Evolutionary conservation across 2,329 filamentous ascomycete genomes (phyloP), one percentile per base, ranked within the genome.

Genomic region (Helotiales sp.): DNA sequence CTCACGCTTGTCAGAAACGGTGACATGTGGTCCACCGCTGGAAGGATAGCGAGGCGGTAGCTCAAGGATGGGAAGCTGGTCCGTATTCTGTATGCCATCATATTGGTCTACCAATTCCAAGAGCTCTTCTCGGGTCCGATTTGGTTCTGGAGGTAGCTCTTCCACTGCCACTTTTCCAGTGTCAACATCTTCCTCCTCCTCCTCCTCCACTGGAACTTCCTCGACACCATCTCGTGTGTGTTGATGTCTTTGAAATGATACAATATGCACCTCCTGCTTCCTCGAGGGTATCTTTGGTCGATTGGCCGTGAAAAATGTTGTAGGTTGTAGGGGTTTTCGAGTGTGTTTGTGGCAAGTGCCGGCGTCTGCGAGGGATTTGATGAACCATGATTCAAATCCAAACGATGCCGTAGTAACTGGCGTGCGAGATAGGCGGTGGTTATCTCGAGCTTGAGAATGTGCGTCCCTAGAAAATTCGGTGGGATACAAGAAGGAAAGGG

Each of bases 21-120:
- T 78, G 6, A 88, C 70, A 7, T 80, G 78, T 0, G 84, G 84
- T 0, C 81, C 83, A 63, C 85, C 81, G 1, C 84, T 76, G 7
- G 79, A 79, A 8, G 86, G 86, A 72, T 87, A 88, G 15, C 84
- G 82, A 8, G 67, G 71, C 0, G 86, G 86, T 66, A 88, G 85
- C 26, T 80, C 80, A 55, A 86, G 75, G 52, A 82, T 81, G 37
- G 83, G 78, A 49, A 88, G 77, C 68, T 87, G 82, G 30, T 88
- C 85, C 15, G 87, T 82, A 11, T 85, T 83, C 6, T 80, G 80
- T 20, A 79, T 79, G 57, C 81, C 81, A 50, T 81, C 79, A 49
- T 84, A 83, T 22, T 83, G 80, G 49, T 84, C 82, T 52, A 90
- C 82, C 55, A 88, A 78, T 0, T 79, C 80, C 65, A 89, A 79